Base-by-base conservation (phyloP, 176 grass and related monocot genomes). In the Rhynchospora tenuis region DNA sequence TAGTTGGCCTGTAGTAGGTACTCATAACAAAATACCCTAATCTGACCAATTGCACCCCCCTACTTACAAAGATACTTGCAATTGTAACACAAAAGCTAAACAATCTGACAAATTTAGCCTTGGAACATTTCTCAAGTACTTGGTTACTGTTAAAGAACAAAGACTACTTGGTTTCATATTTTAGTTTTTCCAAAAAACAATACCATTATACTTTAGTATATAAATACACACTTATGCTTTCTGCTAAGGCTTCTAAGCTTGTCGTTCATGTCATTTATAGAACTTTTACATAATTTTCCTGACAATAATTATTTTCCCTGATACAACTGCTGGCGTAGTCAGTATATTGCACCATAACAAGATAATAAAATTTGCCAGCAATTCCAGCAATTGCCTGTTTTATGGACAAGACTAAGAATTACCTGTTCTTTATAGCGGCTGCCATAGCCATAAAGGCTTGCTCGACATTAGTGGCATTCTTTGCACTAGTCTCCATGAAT, bases 401-500 rank as follows among this genome's bases (percentile, higher is more conserved):
- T 31, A 42, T 4, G 15, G 63, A 27, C 5, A 29, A 38, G 19
- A 43, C 2, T 20, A 46, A 9, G 5, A 5, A 14, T 42, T 84
- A 94, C 92, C 89, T 91, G 73, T 89, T 73, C 80, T 94, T 94
- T 60, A 94, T 91, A 31, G 87, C 61, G 15, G 89, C 87, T 64
- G 93, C 74, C 93, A 96, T 96, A 10, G 90, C 85, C 89, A 94
- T 84, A 83, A 94, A 94, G 4, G 92, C 89, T 76, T 91, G 89
- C 58, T 91, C 92, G 2, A 97, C 94, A 68, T 97, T 97, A 63
- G 82, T 93, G 10, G 94, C 89, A 62, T 91, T 88, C 86, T 97
- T 97, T 54, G 94, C 94, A 90, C 94, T 97, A 28, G 94, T 91
- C 82, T 97, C 94, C 94, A 97, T 86, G 57, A 97, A 97, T 54